Conservation (phyloP, 2,329 filamentous ascomycete genomes). For the Fusarium anthophilum region DNA sequence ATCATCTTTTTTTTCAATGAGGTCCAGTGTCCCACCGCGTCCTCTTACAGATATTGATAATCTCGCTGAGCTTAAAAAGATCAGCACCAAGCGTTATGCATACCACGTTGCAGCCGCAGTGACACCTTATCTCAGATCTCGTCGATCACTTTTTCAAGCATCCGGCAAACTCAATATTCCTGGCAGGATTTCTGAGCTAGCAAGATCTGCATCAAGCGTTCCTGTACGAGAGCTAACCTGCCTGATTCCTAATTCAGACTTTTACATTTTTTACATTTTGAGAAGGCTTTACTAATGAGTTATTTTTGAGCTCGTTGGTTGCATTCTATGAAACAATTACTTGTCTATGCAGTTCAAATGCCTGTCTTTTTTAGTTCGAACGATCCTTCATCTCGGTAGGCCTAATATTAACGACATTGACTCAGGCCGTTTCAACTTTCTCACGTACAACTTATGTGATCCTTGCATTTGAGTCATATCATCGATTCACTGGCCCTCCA, state of each 20-base stretch:
- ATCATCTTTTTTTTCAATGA: constrained; percentile 1
- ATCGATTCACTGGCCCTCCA: background rate
- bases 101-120: background rate
- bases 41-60: background rate
- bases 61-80: background rate
- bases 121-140: background rate
- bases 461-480: constrained; percentile 19
- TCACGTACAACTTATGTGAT: background rate
- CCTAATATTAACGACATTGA: background rate
- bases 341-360: background rate
- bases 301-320: background rate
- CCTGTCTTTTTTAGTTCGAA: background rate
- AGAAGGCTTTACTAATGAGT: background rate
- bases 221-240: background rate
- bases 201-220: background rate
- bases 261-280: background rate
- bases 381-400: background rate
- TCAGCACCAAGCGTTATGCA: background rate
- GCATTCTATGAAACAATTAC: background rate
- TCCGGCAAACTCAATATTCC: background rate
- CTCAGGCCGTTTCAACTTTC: background rate
- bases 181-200: background rate
- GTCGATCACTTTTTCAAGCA: background rate
- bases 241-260: no score
- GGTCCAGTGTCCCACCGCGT: background rate